A percentile compares a stretch with the other conserved stretches of the same genome.
These are phyloP conservation scores for Chlamydomonas urium DNA, from an alignment of 139 green algal species.

Conservation along the genomic window DNA sequence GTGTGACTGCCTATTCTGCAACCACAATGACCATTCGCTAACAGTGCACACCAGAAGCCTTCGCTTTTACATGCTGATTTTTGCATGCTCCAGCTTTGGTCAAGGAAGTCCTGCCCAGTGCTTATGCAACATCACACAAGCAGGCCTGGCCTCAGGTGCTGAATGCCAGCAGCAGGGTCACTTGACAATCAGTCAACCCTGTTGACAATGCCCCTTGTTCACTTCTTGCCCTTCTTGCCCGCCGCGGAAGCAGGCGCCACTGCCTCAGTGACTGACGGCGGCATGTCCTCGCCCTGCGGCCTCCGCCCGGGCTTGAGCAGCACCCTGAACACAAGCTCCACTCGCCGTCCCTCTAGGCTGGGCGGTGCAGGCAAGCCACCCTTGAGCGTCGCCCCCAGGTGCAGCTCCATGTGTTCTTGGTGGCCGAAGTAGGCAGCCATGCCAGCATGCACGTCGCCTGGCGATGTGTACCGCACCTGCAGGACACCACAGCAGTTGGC, in stretches of 20 bases:
- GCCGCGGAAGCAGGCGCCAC: background rate
- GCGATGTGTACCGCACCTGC: constrained; percentile 25
- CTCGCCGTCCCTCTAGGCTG: constrained; percentile 17
- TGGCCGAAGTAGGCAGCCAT: constrained; percentile 37
- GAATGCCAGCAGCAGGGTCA: too few relatives aligned
- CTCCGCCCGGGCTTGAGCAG: constrained; percentile 16
- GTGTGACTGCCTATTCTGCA: too few relatives aligned
- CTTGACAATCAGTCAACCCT: too few relatives aligned
- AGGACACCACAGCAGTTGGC: background rate
- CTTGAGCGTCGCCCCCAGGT: constrained; percentile 22
- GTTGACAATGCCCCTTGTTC: too few relatives aligned
- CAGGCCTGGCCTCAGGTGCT: too few relatives aligned
- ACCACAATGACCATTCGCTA: too few relatives aligned
- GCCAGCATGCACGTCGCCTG: constrained; percentile 21
- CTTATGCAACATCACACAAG: too few relatives aligned
- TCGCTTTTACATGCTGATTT: too few relatives aligned
- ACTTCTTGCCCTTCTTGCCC: background rate
- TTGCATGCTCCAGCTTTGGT: too few relatives aligned
- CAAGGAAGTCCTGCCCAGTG: too few relatives aligned
- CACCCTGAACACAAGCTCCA: constrained; percentile 16
- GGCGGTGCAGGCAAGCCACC: constrained; percentile 24
- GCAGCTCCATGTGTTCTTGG: constrained; percentile 26
- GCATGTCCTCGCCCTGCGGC: constrained; percentile 1
- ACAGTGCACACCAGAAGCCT: too few relatives aligned
- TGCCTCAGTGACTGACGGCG: constrained; percentile 8